Evolutionary conservation across 768 basidiomycete species (phyloP), one percentile per base, ranked within the genome.

Genomic region (Leccinum subgranulosum): DNA sequence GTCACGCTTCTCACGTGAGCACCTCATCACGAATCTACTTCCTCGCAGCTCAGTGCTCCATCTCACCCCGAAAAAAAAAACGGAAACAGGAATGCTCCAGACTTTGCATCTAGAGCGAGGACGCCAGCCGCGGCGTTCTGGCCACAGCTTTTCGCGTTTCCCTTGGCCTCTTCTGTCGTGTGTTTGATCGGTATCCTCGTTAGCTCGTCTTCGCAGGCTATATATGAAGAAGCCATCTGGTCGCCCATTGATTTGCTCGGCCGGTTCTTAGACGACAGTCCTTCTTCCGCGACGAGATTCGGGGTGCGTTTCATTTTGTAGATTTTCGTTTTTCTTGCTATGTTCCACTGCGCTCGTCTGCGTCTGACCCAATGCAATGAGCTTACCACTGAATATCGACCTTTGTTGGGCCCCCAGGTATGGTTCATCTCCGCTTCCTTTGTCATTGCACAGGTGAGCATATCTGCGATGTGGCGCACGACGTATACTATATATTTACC

Each of bases 101-200:
- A 90, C 65, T 89, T 91, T 66, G 84, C 87, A 25, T 89, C 79
- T 60, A 86, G 79, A 57, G 81, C 82, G 45, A 77, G 72, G 63
- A 79, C 73, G 12, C 83, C 85, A 7, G 73, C 77, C 7, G 85
- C 84, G 23, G 85, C 85, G 3, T 70, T 85, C 41, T 79, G 77
- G 61, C 84, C 88, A 28, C 90, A 92, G 69, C 74, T 89, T 15
- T 71, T 90, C 59, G 79, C 89, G 0, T 80, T 91, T 29, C 90
- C 91, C 0, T 58, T 92, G 53, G 81, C 83, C 1, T 91, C 90
- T 73, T 84, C 84, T 25, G 68, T 91, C 53, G 85, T 90, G 64
- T 85, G 84, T 65, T 87, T 93, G 73, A 76, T 93, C 58, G 89
- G 90, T 1, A 89, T 94, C 69, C 83, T 91, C 52, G 90, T 94